These are phyloP conservation scores for Amanita muscaria DNA, from an alignment of 768 basidiomycete species.

Conservation along the genomic window DNA sequence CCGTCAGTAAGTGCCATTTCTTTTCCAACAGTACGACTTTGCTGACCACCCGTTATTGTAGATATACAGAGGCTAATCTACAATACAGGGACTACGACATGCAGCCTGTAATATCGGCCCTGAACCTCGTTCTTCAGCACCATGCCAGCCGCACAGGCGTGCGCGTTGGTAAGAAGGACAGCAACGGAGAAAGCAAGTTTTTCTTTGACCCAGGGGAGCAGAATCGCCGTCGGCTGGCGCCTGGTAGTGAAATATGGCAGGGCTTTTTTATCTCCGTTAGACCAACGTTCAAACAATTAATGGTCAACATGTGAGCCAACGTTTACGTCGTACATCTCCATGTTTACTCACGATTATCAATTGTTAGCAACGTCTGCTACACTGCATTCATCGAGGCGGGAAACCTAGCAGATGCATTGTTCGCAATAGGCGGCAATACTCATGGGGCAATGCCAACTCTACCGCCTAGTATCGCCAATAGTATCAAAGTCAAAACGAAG, in stretches of 20 bases:
- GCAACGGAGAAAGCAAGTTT: conserved; percentile 22
- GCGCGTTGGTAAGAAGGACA: conserved; percentile 24
- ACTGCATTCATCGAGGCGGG: conserved; percentile 50
- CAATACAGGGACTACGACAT: conserved; percentile 26
- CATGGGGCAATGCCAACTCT: conserved; percentile 27
- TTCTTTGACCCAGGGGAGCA: conserved; percentile 29
- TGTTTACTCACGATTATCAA: not conserved
- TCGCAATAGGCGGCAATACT: conserved; percentile 35
- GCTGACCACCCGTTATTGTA: conserved; percentile 13
- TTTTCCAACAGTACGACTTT: not conserved
- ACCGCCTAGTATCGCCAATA: not conserved
- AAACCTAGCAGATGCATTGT: conserved; percentile 52
- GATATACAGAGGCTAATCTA: conserved; percentile 33
- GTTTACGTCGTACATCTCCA: too few species aligned
- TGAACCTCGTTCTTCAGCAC: conserved; percentile 37
- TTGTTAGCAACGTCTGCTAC: conserved; percentile 41
- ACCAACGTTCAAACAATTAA: conserved; percentile 19
- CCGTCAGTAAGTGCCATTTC: not conserved
- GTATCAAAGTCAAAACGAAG: conserved; percentile 7
- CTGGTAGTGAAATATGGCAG: conserved; percentile 16
- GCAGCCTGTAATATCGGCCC: conserved; percentile 32
- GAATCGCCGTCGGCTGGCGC: conserved; percentile 7
- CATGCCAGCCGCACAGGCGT: conserved; percentile 26
- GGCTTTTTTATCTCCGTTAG: conserved; percentile 18
- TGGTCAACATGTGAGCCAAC: conserved; percentile 19